Base-by-base conservation (phyloP, 371 early-diverging fungal genomes). In the Rhizopus delemar region DNA sequence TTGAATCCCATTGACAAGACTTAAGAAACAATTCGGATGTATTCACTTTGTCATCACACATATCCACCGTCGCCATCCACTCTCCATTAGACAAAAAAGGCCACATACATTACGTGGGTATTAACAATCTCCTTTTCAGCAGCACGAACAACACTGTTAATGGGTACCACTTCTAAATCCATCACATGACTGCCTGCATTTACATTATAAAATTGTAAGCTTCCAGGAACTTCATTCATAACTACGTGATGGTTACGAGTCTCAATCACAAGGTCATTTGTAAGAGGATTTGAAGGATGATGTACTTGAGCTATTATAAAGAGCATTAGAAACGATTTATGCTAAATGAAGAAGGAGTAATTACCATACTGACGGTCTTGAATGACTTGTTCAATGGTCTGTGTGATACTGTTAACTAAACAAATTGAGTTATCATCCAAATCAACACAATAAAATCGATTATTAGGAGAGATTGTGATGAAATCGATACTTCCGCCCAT, bases 61-160 rank as follows among this genome's bases (percentile, higher is more conserved):
- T 81, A 64, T 83, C 88, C 2, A 93, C 89, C 2, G 95, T 94
- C 1, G 86, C 90, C 93, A 95, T 92, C 95, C 95, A 95, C 28
- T 81, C 72, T 29, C 90, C 94, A 54, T 80, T 81, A 5, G 65
- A 64, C 33, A 88, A 83, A 69, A 69, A 90, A 94, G 6, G 88
- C 86, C n/a, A 90, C 86, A 15, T 90, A 83, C n/a, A 79, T 73
- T 0, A 95, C 89, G 22, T 86, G 75, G 11, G 88, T 84, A 34
- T 73, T 66, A 8, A 70, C 67, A 28, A 82, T 71, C 31, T 83
- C 80, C 28, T 79, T 75, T 22, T 78, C 74, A 9, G 73, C 81
- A 6, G 75, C 71, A 39, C 87, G 82, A 13, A 83, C 74, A 16
- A 86, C 71, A 5, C 81, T 69, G 67, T 82, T 91, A 49, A 79